Evolutionary conservation across 176 grass and related monocot genomes (phyloP).

Genomic region (Melocanna baccifera): DNA sequence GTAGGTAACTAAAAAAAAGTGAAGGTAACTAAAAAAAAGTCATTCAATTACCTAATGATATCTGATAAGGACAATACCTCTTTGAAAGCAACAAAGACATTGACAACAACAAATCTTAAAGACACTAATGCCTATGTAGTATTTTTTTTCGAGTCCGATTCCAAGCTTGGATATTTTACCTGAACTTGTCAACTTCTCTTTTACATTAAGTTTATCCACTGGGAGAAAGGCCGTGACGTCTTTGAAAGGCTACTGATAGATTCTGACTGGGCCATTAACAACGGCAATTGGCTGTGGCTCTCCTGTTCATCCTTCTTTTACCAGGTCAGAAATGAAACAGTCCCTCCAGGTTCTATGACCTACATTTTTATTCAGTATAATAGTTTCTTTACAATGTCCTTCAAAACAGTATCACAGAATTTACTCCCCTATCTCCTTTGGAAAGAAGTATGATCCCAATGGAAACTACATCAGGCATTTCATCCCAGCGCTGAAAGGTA

Average conservation of each 20-base stretch:
- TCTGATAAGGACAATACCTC: background rate
- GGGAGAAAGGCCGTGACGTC: slow-evolving; percentile 89
- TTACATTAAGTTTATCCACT: slow-evolving; percentile 78
- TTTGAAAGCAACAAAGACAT: background rate
- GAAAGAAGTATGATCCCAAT: slow-evolving; percentile 88
- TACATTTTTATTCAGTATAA: slow-evolving; percentile 22
- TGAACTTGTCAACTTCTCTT: slow-evolving; percentile 3
- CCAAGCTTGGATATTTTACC: background rate
- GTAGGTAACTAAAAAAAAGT: too few relatives aligned
- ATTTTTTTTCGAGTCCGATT: background rate
- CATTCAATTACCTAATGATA: background rate
- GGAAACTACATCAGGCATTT: slow-evolving; percentile 89
- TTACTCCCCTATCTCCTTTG: slow-evolving; percentile 86
- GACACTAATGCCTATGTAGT: background rate
- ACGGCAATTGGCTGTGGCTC: slow-evolving; percentile 92
- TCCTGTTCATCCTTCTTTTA: slow-evolving; percentile 97
- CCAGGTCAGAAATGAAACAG: slow-evolving; percentile 42
- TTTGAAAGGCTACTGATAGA: slow-evolving; percentile 88
- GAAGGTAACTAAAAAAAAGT: too few relatives aligned
- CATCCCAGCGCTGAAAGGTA: slow-evolving; percentile 82
- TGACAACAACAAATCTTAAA: background rate
- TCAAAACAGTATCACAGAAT: slow-evolving; percentile 67
- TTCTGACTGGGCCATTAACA: slow-evolving; percentile 93
- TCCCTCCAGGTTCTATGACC: background rate
- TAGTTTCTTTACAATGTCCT: background rate